Percentiles rank a stretch among this genome's conserved stretches.
phyloP scores from a whole-genome alignment of 2,329 filamentous ascomycete genomes.

The Monosporascus sp. region DNA sequence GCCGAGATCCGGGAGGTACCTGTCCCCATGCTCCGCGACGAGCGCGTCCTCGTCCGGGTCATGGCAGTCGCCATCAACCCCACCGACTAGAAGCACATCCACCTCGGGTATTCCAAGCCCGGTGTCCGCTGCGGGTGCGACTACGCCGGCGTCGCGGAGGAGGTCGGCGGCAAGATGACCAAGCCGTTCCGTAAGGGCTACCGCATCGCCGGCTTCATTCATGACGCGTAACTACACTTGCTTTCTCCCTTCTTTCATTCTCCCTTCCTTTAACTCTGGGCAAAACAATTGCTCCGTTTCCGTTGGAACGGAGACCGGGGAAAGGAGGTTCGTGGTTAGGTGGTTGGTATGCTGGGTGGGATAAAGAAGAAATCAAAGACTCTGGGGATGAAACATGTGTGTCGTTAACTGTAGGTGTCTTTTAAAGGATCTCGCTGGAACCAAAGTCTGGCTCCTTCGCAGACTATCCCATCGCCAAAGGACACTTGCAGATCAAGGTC shows the following conservation, averaged over 20 bases:
- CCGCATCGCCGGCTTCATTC: slow-evolving; percentile 35
- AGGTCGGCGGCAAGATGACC: slow-evolving; percentile 37
- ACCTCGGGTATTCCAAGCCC: slow-evolving; percentile 5
- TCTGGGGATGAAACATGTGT: background rate
- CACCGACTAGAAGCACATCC: slow-evolving; percentile 29
- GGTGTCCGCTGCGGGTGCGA: slow-evolving; percentile 35
- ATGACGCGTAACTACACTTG: slow-evolving; percentile 24
- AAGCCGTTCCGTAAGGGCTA: slow-evolving; percentile 42
- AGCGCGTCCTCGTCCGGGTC: slow-evolving; percentile 27
- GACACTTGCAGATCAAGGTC: slow-evolving; percentile 36
- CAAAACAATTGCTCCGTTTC: slow-evolving; percentile 13
- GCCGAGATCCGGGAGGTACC: slow-evolving; percentile 18
- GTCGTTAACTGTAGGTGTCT: background rate
- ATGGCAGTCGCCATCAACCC: slow-evolving; percentile 31
- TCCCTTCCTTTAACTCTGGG: slow-evolving; percentile 1
- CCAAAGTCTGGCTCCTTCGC: slow-evolving; percentile 39
- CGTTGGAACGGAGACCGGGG: background rate
- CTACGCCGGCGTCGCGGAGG: slow-evolving; percentile 41
- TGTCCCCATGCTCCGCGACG: slow-evolving; percentile 15
- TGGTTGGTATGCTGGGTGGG: no score
- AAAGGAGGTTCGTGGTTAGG: no score
- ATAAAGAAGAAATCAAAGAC: no score
- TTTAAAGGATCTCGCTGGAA: slow-evolving; percentile 24
- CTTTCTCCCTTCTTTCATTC: background rate
- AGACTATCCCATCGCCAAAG: slow-evolving; percentile 33